A percentile compares a stretch with the other conserved stretches of the same genome.
Conservation (phyloP, 805 yeast genomes). For the Candida succiphila region DNA sequence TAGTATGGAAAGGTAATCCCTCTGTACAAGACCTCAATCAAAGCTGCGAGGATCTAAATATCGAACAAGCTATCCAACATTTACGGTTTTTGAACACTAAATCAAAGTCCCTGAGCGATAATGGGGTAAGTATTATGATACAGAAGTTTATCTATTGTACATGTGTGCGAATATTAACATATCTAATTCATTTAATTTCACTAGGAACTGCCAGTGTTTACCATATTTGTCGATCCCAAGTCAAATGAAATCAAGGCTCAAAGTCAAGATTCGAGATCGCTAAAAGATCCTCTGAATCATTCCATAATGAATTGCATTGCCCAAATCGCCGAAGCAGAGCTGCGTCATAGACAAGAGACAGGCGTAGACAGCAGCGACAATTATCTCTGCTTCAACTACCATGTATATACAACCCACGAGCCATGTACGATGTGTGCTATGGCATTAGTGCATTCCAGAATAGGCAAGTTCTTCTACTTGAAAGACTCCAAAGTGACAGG, state of each 20-base stretch:
- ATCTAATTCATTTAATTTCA: too few relatives aligned
- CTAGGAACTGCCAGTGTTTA: slow-evolving; percentile 10
- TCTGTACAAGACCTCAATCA: slow-evolving; percentile 58
- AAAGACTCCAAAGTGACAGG: slow-evolving; percentile 41
- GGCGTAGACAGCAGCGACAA: slow-evolving; percentile 8
- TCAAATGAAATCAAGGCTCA: slow-evolving; percentile 29
- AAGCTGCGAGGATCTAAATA: slow-evolving; percentile 26
- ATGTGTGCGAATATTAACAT: too few relatives aligned
- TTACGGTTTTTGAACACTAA: slow-evolving; percentile 16
- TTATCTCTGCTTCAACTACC: slow-evolving; percentile 68
- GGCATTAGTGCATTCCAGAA: slow-evolving; percentile 91
- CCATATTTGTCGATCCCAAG: slow-evolving; percentile 55
- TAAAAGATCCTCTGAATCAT: slow-evolving; percentile 51
- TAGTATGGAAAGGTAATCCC: slow-evolving; percentile 91
- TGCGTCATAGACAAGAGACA: slow-evolving; percentile 20
- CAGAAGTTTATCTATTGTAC: too few relatives aligned
- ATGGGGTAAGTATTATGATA: background rate
- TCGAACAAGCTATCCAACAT: slow-evolving; percentile 27
- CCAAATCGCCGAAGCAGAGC: slow-evolving; percentile 44
- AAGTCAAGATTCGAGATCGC: slow-evolving; percentile 29
- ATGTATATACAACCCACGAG: slow-evolving; percentile 86
- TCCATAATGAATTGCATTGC: slow-evolving; percentile 67
- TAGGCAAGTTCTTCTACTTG: slow-evolving; percentile 57
- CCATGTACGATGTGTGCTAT: slow-evolving; percentile 96
- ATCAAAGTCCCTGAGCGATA: background rate